Base-by-base conservation (phyloP, 345 rosid species). In the Durio zibethinus region DNA sequence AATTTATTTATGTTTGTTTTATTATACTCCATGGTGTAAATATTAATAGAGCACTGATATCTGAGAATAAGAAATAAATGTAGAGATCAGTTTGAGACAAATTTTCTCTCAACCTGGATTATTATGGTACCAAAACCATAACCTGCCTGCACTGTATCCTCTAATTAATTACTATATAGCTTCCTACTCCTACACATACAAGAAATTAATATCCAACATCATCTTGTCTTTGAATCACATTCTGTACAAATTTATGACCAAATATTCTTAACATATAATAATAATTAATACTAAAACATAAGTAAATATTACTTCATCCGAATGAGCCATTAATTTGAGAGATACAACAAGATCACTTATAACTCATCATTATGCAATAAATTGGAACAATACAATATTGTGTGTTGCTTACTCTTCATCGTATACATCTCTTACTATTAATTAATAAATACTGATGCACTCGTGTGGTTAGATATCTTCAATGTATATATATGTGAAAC, bases 231-330 rank as follows among this genome's bases (percentile, higher is more conserved):
- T 27, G 36, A 61, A 25, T 61, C 68, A 12, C 4, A n/a, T 6
- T 29, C 12, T 20, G n/a, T 29, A 61, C 20, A 63, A 63, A 63
- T 63, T 63, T 63, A 63, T 33, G 68, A 63, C 68, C 68, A 63
- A 62, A 63, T 33, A 14, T 63, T 33, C 29, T 56, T 56, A 33
- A 15, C 11, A 4, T 43, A 63, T n/a, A 2, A 2, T 9, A 56
- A 2, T 14, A 29, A 35, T 20, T 21, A 54, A 21, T 56, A 62
- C 25, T 56, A 63, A 31, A 63, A 56, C 29, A 56, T 9, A 1
- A 63, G 27, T 10, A 21, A 21, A 56, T n/a, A n/a, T 7, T 29
- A 8, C 61, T 54, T 20, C 23, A 20, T 53, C 25, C 10, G 25
- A 18, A 20, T 53, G 25, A 53, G 23, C 25, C 59, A 5, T 20